These are phyloP conservation scores for Fusarium mangiferae DNA, from an alignment of 2,329 filamentous ascomycete genomes.

Conservation along the genomic window DNA sequence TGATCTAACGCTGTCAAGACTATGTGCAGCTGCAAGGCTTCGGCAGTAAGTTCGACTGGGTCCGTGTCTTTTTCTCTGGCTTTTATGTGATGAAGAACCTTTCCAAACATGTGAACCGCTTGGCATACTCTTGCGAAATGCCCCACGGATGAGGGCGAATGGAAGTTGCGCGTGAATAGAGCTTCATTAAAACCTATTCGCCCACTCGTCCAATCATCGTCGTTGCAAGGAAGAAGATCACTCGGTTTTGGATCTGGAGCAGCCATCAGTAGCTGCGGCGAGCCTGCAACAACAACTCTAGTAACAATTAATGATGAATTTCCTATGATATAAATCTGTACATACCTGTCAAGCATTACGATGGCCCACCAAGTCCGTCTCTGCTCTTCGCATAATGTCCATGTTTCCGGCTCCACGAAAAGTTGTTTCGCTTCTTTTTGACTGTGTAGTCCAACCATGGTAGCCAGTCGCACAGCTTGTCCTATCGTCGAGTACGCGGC, in stretches of 20 bases:
- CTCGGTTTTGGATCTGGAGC: not conserved
- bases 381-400: not conserved
- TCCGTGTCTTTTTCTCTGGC: not conserved
- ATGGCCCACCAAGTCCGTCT: not conserved
- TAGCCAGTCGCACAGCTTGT: not conserved
- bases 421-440: not conserved
- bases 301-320: not conserved
- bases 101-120: not conserved
- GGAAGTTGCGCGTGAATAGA: not conserved
- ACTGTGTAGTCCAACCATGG: not conserved
- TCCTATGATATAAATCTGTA: rapidly evolving
- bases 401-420: not conserved
- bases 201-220: not conserved
- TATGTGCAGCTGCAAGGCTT: not conserved
- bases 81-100: not conserved
- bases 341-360: not conserved
- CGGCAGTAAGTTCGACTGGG: not conserved
- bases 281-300: not conserved
- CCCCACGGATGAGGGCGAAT: not conserved
- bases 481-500: not conserved
- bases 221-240: not conserved
- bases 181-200: not conserved
- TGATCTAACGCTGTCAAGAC: not conserved
- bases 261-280: not conserved
- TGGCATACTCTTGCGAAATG: not conserved